Evolutionary conservation across 768 basidiomycete species (phyloP).

Genomic region (Boletus speciosus): DNA sequence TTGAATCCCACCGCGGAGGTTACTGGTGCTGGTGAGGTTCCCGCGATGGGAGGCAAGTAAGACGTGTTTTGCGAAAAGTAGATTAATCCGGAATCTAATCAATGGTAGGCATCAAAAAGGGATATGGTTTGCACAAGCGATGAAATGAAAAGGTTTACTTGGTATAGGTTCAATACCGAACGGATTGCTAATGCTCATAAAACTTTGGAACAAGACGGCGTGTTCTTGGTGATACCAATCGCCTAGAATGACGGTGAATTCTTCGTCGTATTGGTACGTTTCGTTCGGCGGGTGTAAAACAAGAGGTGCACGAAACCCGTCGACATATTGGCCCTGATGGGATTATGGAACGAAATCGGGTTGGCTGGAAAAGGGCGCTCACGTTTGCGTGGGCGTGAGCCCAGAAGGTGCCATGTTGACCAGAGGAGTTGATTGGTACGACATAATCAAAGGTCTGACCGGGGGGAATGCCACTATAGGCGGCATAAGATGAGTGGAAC

Average conservation of each 20-base stretch:
- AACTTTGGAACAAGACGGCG: slow-evolving; percentile 53
- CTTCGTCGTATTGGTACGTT: slow-evolving; percentile 78
- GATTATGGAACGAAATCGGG: not conserved
- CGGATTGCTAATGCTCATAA: slow-evolving; percentile 72
- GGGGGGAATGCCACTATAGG: slow-evolving; percentile 68
- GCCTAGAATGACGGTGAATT: slow-evolving; percentile 79
- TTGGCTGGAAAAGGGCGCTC: not conserved
- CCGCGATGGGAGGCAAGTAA: slow-evolving; percentile 62
- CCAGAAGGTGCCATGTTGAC: slow-evolving; percentile 82
- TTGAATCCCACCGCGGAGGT: slow-evolving; percentile 74
- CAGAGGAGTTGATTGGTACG: slow-evolving; percentile 63
- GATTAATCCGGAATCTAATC: slow-evolving; percentile 69
- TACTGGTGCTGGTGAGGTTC: slow-evolving; percentile 42
- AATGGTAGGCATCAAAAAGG: not conserved
- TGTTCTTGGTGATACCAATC: slow-evolving; percentile 95
- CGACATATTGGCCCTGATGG: slow-evolving; percentile 80
- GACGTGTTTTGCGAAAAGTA: slow-evolving; percentile 76
- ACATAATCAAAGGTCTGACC: slow-evolving; percentile 70
- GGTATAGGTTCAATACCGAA: slow-evolving; percentile 87
- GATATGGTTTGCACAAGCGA: not conserved
- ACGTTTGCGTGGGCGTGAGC: slow-evolving; percentile 63
- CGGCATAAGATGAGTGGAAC: not conserved
- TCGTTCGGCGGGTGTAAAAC: slow-evolving; percentile 69
- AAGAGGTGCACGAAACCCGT: slow-evolving; percentile 87
- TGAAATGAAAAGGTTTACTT: slow-evolving; percentile 38